phyloP scores from a whole-genome alignment of 129 eudicot genomes.

The Arctium lappa region DNA sequence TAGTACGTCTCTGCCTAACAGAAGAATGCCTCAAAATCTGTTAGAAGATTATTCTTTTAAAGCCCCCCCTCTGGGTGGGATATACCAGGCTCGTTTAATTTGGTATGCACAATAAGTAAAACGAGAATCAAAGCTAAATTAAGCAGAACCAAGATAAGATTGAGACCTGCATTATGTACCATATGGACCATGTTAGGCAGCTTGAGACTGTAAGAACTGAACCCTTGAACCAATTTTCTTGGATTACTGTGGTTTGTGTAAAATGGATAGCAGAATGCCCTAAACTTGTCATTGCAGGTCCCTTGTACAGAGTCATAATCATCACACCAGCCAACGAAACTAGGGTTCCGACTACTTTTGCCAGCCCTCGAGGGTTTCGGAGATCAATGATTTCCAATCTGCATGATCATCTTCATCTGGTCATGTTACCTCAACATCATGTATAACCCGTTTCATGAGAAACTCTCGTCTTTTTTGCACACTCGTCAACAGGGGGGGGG shows the following conservation, averaged over 20 bases:
- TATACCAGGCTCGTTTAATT: not conserved
- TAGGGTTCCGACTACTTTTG: constrained; percentile 57
- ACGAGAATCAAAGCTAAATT: not conserved
- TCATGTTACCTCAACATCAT: not conserved
- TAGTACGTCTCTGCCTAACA: too few relatives aligned
- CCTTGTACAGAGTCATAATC: constrained; percentile 66
- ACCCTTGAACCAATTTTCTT: constrained; percentile 66
- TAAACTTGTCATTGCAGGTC: constrained; percentile 36
- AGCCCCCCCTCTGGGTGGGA: not conserved
- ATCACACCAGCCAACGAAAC: constrained; percentile 61
- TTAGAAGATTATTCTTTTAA: not conserved
- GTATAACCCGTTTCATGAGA: not conserved
- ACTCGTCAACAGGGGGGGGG: too few relatives aligned
- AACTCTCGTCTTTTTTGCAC: too few relatives aligned
- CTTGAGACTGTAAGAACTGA: constrained; percentile 49
- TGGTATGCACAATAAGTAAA: not conserved
- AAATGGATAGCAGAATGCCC: constrained; percentile 47
- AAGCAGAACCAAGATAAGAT: not conserved
- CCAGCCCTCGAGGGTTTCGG: constrained; percentile 50
- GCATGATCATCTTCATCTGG: constrained; percentile 5
- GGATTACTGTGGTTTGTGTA: constrained; percentile 17
- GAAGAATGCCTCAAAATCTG: not conserved
- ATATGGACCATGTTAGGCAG: constrained; percentile 69
- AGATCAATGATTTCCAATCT: constrained; percentile 59
- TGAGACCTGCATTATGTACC: constrained; percentile 87